These are phyloP conservation scores for Plasmodium reichenowi DNA, from an alignment of 169 alveolate genomes.

Conservation along the genomic window DNA sequence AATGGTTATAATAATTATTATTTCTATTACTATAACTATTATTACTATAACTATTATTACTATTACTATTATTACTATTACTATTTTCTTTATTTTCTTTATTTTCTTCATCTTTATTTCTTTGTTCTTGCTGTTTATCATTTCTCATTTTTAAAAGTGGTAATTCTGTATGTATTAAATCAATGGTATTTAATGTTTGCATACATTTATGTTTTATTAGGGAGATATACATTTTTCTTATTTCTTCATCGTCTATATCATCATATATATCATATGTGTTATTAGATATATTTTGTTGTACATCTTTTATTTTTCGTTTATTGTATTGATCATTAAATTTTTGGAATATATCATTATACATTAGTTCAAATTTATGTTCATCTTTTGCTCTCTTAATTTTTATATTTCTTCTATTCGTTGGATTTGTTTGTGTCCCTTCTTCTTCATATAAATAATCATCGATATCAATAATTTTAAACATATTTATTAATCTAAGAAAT, in stretches of 20 bases:
- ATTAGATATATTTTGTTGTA: background rate
- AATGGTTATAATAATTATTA: background rate
- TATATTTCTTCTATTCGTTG: constrained; percentile 37
- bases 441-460: constrained; percentile 43
- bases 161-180: constrained; percentile 40
- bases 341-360: constrained; percentile 20
- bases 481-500: constrained; percentile 11
- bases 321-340: background rate
- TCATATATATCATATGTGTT: background rate
- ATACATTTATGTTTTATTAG: constrained; percentile 22
- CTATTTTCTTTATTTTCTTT: background rate
- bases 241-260: constrained; percentile 9
- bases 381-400: constrained; percentile 55
- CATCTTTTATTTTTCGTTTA: background rate
- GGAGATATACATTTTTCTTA: constrained; percentile 39
- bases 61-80: background rate
- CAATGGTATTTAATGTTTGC: constrained; percentile 43
- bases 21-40: background rate
- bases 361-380: constrained; percentile 33
- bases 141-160: constrained; percentile 33
- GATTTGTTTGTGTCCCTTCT: background rate
- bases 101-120: no score
- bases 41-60: background rate
- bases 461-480: constrained; percentile 14
- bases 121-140: background rate